Base-by-base conservation (phyloP, 305 asterid genomes). In the Solanum hybrid region DNA sequence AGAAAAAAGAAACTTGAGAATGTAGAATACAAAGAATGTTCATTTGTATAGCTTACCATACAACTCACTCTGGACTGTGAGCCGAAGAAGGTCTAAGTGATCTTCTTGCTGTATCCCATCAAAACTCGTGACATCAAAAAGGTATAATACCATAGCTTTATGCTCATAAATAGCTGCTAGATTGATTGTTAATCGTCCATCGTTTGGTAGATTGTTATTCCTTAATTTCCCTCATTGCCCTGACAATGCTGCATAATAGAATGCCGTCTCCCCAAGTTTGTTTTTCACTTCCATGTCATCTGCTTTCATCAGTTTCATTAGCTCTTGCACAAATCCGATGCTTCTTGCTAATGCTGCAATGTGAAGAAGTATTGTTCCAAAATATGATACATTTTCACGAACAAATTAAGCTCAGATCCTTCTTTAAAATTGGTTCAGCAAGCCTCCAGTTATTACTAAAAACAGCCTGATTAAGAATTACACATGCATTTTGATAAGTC, bases 81-180 rank as follows among this genome's bases (percentile, higher is more conserved):
- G 6, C 56, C n/a, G 8, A 31, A 80, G 72, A 90, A 86, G 69
- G 1, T 37, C 4, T 22, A 37, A 29, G n/a, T 9, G 17, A 24
- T 32, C 45, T 10, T 7, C 4, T 19, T 9, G 4, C 0, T 71
- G 4, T 17, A 66, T 22, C 22, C 38, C 34, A 26, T 79, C 4
- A 42, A 79, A 36, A 78, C 19, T 35, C 1, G 40, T 92, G 85
- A 40, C 85, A 86, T 15, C 38, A 73, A n/a, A 86, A 27, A 88
- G 88, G 27, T 85, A 90, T 1, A 45, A 86, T 66, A 88, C 90
- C 92, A 91, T 86, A 5, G 60, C 86, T 40, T 14, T 81, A 1
- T 22, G 3, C 66, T 91, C 42, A 14, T 42, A 31, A 17, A 35
- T 19, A 26, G 89, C 51, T 51, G 91, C 91, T 7, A n/a, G 13